These are phyloP conservation scores for Pestalotiopsis sp. DNA, from an alignment of 2,329 filamentous ascomycete species.

Conservation along the genomic window DNA sequence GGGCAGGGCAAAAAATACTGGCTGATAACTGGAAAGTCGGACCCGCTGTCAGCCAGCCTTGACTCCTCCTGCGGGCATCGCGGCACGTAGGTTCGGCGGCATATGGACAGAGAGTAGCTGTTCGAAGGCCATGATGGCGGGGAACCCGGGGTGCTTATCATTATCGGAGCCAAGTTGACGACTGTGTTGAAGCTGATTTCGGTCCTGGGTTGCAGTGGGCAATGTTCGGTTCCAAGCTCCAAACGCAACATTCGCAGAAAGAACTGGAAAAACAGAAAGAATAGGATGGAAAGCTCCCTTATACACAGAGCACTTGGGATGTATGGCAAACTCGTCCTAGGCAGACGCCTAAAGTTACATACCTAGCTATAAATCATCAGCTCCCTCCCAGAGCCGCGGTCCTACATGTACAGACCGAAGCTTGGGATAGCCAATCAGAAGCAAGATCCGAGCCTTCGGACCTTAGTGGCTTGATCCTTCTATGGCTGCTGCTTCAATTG, in stretches of 20 bases:
- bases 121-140: background rate
- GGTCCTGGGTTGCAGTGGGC: no score
- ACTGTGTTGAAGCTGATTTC: background rate
- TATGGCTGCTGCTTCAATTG: background rate
- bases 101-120: constrained; percentile 1
- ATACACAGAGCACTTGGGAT: background rate
- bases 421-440: background rate
- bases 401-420: background rate
- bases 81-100: background rate
- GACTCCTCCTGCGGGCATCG: background rate
- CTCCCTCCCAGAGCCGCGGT: background rate
- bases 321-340: background rate
- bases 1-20: background rate
- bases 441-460: background rate
- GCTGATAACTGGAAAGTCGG: background rate
- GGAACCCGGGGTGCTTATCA: background rate
- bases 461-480: background rate
- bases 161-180: background rate
- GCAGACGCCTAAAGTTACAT: background rate
- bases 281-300: no score
- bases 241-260: no score
- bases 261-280: no score
- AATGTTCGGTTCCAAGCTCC: no score
- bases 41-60: background rate
- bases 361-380: background rate